A percentile compares a stretch with the other conserved stretches of the same genome.
Evolutionary conservation across 140 eudicot genomes (phyloP).

Genomic region (Anethum foeniculum): DNA sequence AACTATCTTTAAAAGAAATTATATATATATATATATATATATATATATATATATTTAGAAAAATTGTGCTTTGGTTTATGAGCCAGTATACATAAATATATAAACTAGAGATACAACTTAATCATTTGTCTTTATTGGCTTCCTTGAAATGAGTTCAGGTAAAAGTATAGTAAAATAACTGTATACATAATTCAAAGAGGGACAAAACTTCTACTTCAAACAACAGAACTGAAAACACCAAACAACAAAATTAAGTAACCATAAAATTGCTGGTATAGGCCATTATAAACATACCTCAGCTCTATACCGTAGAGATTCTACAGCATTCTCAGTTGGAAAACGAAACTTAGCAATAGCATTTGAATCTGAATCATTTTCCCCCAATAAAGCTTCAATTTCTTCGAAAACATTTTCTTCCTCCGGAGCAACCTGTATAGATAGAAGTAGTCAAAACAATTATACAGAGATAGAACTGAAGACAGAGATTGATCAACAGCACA

Average conservation of each 20-base stretch:
- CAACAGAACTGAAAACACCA: neutral
- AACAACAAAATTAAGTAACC: neutral
- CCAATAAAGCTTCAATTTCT: conserved; percentile 61
- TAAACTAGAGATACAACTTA: neutral
- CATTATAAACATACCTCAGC: conserved; percentile 59
- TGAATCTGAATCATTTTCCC: conserved; percentile 44
- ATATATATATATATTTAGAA: too few relatives aligned
- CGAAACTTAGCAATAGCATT: conserved; percentile 63
- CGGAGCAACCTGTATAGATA: conserved; percentile 56
- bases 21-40: too few relatives aligned
- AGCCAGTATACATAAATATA: neutral
- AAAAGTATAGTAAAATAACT: neutral
- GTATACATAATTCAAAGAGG: neutral
- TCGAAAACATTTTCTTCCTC: conserved; percentile 74
- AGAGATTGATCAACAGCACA: neutral
- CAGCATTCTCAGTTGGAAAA: conserved; percentile 70
- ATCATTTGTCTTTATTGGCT: neutral
- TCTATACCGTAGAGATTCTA: conserved; percentile 82
- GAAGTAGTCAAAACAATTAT: neutral
- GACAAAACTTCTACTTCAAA: neutral
- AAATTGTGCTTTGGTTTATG: neutral
- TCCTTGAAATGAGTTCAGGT: neutral
- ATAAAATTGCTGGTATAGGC: neutral
- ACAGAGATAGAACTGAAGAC: neutral
- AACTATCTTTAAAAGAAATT: too few relatives aligned